Percentiles rank a stretch among this genome's conserved stretches.
Evolutionary conservation across 1,139 yeast species (phyloP).

Genomic region (Sugiyamaella xylanicola): DNA sequence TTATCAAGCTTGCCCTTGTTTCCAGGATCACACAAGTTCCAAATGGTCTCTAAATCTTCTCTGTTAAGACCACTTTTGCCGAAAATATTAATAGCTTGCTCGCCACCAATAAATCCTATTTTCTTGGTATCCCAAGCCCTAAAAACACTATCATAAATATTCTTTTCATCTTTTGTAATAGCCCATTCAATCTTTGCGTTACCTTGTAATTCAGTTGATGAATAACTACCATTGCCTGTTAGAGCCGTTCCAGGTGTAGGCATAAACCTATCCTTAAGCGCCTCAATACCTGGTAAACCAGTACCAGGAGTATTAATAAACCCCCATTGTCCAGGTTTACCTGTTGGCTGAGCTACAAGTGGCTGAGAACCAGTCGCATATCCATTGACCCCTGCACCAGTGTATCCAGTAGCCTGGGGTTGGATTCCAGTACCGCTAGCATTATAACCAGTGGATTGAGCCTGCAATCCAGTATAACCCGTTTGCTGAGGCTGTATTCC

Average conservation of each 20-base stretch:
- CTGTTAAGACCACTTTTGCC: conserved; percentile 88
- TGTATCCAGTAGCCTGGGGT: conserved; percentile 44
- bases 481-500: conserved; percentile 42
- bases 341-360: conserved; percentile 54
- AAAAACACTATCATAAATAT: conserved; percentile 83
- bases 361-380: conserved; percentile 29
- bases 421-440: conserved; percentile 35
- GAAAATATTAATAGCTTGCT: conserved; percentile 80
- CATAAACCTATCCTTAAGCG: conserved; percentile 74
- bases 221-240: conserved; percentile 39
- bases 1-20: conserved; percentile 81
- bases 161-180: conserved; percentile 82
- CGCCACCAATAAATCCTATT: conserved; percentile 75
- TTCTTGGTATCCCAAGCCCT: conserved; percentile 77
- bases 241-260: conserved; percentile 67
- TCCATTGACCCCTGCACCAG: conserved; percentile 8
- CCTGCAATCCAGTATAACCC: background rate
- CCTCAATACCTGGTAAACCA: conserved; percentile 74
- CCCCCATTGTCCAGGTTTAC: conserved; percentile 83
- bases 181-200: conserved; percentile 59
- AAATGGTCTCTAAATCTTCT: conserved; percentile 81
- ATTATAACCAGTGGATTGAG: conserved; percentile 39
- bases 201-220: conserved; percentile 39
- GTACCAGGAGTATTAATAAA: conserved; percentile 72
- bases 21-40: conserved; percentile 93